Percentiles rank a stretch among this genome's conserved stretches.
Evolutionary conservation across 306 rosid genomes (phyloP).

Genomic region (Rosa chinensis): DNA sequence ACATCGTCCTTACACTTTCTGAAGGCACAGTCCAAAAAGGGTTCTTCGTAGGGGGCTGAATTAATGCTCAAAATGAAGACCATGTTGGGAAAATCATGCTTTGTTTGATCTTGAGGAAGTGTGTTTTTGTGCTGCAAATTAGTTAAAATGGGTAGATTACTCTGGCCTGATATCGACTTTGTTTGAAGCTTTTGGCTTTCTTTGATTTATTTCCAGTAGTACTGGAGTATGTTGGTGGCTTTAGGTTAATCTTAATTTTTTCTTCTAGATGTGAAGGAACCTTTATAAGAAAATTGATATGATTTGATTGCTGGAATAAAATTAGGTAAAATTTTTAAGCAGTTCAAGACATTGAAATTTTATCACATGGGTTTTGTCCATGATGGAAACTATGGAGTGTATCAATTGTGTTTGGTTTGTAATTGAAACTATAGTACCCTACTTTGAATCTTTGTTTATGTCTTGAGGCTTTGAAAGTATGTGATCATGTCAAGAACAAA

Average conservation of each 20-base stretch:
- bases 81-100: constrained; percentile 8
- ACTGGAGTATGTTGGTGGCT: constrained; percentile 16
- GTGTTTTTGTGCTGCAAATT: neutral
- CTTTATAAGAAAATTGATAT: neutral
- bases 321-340: too few relatives aligned
- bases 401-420: too few relatives aligned
- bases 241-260: neutral
- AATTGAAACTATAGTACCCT: too few relatives aligned
- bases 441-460: too few relatives aligned
- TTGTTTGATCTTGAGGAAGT: constrained; percentile 20
- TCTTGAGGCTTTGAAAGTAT: too few relatives aligned
- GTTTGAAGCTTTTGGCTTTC: constrained; percentile 5
- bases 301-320: constrained; percentile 9
- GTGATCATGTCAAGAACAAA: too few relatives aligned
- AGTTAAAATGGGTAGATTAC: constrained; percentile 21
- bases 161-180: constrained; percentile 24
- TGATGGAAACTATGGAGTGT: too few relatives aligned
- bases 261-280: neutral
- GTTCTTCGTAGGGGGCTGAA: constrained; percentile 28
- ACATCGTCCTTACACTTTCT: constrained; percentile 14
- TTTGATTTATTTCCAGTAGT: constrained; percentile 6
- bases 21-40: neutral
- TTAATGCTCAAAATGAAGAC: neutral
- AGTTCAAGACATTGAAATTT: too few relatives aligned
- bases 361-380: too few relatives aligned